Base-by-base conservation (phyloP, 2,329 filamentous ascomycete genomes). In the Elsinoe batatas region DNA sequence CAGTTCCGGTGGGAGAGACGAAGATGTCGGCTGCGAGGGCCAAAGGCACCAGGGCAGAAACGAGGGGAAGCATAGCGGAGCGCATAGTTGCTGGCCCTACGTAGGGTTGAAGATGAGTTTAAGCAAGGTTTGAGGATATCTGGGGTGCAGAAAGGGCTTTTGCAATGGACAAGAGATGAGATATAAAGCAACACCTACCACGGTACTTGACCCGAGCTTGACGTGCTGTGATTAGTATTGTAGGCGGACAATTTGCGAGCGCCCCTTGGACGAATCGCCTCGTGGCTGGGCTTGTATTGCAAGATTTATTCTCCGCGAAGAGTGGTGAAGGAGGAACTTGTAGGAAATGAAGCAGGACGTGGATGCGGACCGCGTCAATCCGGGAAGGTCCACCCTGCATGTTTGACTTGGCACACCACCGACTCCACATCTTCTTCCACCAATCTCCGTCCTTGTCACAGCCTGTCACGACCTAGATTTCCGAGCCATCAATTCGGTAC, bases 1-100 rank as follows among this genome's bases (percentile, higher is more conserved):
- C 72, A 37, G 64, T 68, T 12, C 75, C 75, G 1, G 67, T 68
- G 1, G 74, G 72, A 1, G 75, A 72, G 22, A 78, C 75, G 61
- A 72, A 77, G 57, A 76, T 69, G 26, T 72, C 71, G 32, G 33
- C 33, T 36, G 47, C 47, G 7, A 26, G 33, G 8, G 33, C 47
- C 15, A 33, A 15, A 12, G 18, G 7, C 11, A 51, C 13, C 32
- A 51, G 33, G n/a, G 18, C 26, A 18, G 40, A 44, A 12, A 44
- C n/a, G 18, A 44, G n/a, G n/a, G 40, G 40, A 22, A 22, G 17
- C 11, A 20, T 44, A 22, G 20, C 26, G 40, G 40, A 44, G 40
- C 26, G 40, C 40, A 44, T 44, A n/a, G 18, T 44, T 44, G 18
- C 6, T 22, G 40, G n/a, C 40, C 40, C 40, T 44, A 44, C 7